Conservation (phyloP, 208 protist species). For the Wallacemonas sp. region DNA sequence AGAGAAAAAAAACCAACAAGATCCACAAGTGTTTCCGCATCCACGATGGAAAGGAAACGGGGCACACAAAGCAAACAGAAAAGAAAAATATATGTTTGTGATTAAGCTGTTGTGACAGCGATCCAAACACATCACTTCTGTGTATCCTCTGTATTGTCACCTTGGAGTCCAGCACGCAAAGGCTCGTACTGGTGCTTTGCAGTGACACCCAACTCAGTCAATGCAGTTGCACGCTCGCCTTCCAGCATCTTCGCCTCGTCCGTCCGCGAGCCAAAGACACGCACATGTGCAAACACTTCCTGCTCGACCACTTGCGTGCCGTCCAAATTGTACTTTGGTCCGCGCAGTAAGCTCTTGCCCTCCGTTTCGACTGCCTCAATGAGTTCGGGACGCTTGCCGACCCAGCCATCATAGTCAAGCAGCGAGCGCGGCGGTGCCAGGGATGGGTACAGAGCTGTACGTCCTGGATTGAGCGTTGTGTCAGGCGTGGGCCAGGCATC, state of each 20-base stretch:
- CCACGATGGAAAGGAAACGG: too few species aligned
- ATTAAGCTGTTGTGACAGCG: too few species aligned
- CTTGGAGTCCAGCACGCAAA: slow-evolving; percentile 43
- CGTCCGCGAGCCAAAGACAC: slow-evolving; percentile 60
- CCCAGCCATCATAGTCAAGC: slow-evolving; percentile 76
- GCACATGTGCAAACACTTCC: slow-evolving; percentile 65
- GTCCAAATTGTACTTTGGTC: slow-evolving; percentile 54
- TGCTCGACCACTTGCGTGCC: slow-evolving; percentile 46
- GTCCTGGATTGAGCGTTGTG: slow-evolving; percentile 63
- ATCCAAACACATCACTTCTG: too few species aligned
- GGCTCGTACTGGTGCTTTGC: slow-evolving; percentile 20
- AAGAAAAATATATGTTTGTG: too few species aligned
- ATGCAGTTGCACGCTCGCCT: slow-evolving; percentile 50
- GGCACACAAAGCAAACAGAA: too few species aligned
- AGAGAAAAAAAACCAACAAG: too few species aligned
- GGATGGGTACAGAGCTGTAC: slow-evolving; percentile 77
- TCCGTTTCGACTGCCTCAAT: slow-evolving; percentile 73
- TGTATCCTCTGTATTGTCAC: too few species aligned
- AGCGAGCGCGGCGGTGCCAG: slow-evolving; percentile 71
- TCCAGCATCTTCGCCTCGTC: slow-evolving; percentile 51
- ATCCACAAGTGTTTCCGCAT: too few species aligned
- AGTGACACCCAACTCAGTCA: slow-evolving; percentile 23
- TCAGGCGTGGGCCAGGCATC: slow-evolving; percentile 77
- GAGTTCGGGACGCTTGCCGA: slow-evolving; percentile 75
- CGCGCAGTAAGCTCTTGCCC: slow-evolving; percentile 68